A percentile compares a stretch with the other conserved stretches of the same genome.
Conservation (phyloP, 768 basidiomycete species). For the Panaeolus cyanescens region DNA sequence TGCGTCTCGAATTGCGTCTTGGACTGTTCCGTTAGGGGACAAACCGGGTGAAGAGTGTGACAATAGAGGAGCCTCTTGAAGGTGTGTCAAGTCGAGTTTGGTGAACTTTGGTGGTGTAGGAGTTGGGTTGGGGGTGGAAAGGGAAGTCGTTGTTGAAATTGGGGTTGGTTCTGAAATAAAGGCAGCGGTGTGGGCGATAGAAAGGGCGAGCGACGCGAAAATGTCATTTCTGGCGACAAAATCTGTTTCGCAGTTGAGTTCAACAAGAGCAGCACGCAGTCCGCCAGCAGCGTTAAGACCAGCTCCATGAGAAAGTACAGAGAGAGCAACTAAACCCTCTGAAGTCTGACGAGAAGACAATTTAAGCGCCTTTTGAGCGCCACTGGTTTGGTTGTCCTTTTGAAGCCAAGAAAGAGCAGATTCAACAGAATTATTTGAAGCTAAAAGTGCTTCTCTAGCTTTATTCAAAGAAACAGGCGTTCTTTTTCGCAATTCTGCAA, state of each 20-base stretch:
- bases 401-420: constrained; percentile 81
- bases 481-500: constrained; percentile 83
- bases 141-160: constrained; percentile 52
- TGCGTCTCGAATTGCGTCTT: constrained; percentile 63
- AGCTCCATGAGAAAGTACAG: constrained; percentile 66
- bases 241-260: constrained; percentile 96
- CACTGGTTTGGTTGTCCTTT: constrained; percentile 68
- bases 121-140: constrained; percentile 58
- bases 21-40: constrained; percentile 49
- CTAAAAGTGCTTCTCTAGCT: constrained; percentile 84
- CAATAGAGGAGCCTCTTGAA: constrained; percentile 70
- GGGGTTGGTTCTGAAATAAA: constrained; percentile 54
- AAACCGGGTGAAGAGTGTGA: constrained; percentile 34
- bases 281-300: constrained; percentile 42
- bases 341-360: constrained; percentile 71
- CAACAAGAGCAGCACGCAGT: constrained; percentile 82
- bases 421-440: constrained; percentile 72
- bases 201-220: constrained; percentile 73
- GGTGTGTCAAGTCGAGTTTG: constrained; percentile 49
- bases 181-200: constrained; percentile 84
- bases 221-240: constrained; percentile 89
- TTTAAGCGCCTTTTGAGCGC: constrained; percentile 83
- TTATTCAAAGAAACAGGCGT: constrained; percentile 83
- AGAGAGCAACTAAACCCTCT: constrained; percentile 82
- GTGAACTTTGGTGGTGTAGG: constrained; percentile 39